Evolutionary conservation across 1,284 basidiomycete species (phyloP).

Genomic region (Xerocomus nothofagi): DNA sequence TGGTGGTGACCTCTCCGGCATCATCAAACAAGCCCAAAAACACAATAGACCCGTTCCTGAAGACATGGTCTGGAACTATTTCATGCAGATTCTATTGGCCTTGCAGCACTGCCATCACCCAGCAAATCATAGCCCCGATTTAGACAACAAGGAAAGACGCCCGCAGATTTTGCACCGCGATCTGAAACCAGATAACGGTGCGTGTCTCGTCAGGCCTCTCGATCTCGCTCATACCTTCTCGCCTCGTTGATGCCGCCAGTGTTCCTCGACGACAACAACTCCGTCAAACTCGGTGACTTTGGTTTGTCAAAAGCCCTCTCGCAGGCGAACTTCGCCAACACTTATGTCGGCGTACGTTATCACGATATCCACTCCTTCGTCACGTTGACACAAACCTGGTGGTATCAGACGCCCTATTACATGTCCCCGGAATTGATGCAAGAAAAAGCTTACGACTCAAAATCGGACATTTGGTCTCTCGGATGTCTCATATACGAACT

Average conservation of each 20-base stretch:
- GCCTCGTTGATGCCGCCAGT: slow-evolving; percentile 46
- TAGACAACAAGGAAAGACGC: slow-evolving; percentile 49
- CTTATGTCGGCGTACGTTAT: slow-evolving; percentile 89
- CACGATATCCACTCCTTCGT: neutral
- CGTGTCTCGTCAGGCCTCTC: slow-evolving; percentile 24
- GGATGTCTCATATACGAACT: slow-evolving; percentile 96
- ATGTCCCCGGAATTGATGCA: slow-evolving; percentile 98
- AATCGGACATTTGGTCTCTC: slow-evolving; percentile 97
- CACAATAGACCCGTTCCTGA: slow-evolving; percentile 76
- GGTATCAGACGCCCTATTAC: slow-evolving; percentile 87
- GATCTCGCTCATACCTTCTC: neutral
- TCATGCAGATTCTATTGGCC: slow-evolving; percentile 90
- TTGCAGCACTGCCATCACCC: slow-evolving; percentile 90
- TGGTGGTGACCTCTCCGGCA: slow-evolving; percentile 85
- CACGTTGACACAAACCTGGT: neutral
- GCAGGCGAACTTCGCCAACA: slow-evolving; percentile 87
- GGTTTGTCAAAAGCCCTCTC: slow-evolving; percentile 91
- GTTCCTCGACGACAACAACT: slow-evolving; percentile 77
- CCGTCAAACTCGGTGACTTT: slow-evolving; percentile 94
- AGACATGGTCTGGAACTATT: slow-evolving; percentile 93
- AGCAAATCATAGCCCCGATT: slow-evolving; percentile 47
- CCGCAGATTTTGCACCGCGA: slow-evolving; percentile 91
- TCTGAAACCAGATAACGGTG: slow-evolving; percentile 96
- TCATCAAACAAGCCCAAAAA: slow-evolving; percentile 80
- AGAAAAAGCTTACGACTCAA: slow-evolving; percentile 94